Evolutionary conservation across 1,284 basidiomycete genomes (phyloP).

Genomic region (Ustilago trichophora): DNA sequence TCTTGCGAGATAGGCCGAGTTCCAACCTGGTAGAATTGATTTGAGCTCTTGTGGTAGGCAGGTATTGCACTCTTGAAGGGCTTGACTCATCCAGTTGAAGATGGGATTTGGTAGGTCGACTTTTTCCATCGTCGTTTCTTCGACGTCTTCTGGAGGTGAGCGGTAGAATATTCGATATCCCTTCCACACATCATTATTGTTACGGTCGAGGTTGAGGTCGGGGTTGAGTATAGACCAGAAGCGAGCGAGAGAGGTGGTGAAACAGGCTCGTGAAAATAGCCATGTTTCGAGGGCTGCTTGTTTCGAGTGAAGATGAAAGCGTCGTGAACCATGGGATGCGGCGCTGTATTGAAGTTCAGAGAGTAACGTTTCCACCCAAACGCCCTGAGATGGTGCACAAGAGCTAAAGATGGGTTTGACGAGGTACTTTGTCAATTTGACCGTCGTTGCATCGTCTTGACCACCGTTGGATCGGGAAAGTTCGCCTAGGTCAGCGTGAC

Average conservation of each 20-base stretch:
- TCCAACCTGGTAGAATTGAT: conserved; percentile 10
- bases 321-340: conserved; percentile 25
- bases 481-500: conserved; percentile 7
- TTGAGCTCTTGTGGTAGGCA: conserved; percentile 6
- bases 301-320: conserved; percentile 9
- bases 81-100: neutral
- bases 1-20: conserved; percentile 7
- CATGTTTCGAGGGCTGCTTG: conserved; percentile 15
- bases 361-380: conserved; percentile 8
- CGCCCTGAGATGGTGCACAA: neutral
- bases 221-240: neutral
- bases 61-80: neutral
- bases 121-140: conserved; percentile 4
- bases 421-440: conserved; percentile 25
- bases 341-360: conserved; percentile 9
- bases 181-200: too few relatives aligned
- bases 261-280: conserved; percentile 25
- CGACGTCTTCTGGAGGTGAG: neutral
- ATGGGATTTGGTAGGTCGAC: conserved; percentile 2
- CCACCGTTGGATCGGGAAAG: neutral
- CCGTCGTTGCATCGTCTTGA: neutral
- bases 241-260: conserved; percentile 11
- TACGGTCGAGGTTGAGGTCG: neutral
- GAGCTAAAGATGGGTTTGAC: neutral
- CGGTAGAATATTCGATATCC: conserved; percentile 16